phyloP scores from a whole-genome alignment of 1,284 basidiomycete genomes.

The Cutaneotrichosporon spelunceum region DNA sequence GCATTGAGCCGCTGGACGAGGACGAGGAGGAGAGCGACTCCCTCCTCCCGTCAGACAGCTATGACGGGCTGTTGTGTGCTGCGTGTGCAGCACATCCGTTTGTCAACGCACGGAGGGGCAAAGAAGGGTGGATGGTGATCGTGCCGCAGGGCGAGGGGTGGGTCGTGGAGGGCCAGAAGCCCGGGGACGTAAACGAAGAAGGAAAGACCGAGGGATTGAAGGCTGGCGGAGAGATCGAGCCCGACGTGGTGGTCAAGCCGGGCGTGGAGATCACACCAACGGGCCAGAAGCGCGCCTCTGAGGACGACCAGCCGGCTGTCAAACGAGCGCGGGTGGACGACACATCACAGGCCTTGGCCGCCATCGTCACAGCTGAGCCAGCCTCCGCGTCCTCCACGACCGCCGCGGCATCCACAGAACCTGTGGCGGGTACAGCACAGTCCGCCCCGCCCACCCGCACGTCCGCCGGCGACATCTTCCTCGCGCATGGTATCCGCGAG shows the following conservation, averaged over 20 bases:
- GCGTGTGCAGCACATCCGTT: constrained; percentile 29
- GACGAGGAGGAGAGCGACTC: constrained; percentile 41
- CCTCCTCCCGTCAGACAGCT: constrained; percentile 44
- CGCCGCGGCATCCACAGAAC: neutral
- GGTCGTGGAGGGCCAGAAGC: constrained; percentile 27
- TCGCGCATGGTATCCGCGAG: constrained; percentile 39
- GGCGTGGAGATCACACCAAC: neutral
- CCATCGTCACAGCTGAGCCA: neutral
- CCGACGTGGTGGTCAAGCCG: no score
- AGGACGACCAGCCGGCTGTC: constrained; percentile 8
- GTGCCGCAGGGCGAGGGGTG: constrained; percentile 31
- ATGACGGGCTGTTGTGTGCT: constrained; percentile 48
- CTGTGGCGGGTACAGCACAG: no score
- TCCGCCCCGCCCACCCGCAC: constrained; percentile 7
- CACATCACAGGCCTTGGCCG: neutral
- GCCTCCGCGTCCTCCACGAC: neutral
- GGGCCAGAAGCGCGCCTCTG: constrained; percentile 12
- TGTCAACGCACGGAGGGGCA: constrained; percentile 31
- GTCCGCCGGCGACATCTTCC: constrained; percentile 46
- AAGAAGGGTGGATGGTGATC: constrained; percentile 46
- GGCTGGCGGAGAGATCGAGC: neutral
- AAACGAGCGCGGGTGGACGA: constrained; percentile 10
- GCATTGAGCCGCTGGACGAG: constrained; percentile 16
- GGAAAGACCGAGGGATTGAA: neutral
- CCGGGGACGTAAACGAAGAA: neutral